phyloP scores from a whole-genome alignment of 2,329 filamentous ascomycete species.

The Cladosporium sp. region DNA sequence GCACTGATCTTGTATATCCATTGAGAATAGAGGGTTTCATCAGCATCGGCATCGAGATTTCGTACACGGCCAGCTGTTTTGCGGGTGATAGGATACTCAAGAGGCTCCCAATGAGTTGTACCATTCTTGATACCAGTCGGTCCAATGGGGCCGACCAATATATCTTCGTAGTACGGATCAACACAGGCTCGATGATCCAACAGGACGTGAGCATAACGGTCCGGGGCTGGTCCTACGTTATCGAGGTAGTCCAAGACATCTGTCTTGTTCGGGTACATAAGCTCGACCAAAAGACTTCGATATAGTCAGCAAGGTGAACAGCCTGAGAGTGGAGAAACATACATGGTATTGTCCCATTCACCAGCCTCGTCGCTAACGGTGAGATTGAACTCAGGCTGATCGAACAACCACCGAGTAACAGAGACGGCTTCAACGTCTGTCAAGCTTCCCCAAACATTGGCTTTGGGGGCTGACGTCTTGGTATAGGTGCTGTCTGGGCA shows the following conservation, averaged over 20 bases:
- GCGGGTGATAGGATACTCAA: conserved; percentile 46
- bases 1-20: conserved; percentile 32
- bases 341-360: conserved; percentile 30
- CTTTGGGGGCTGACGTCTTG: neutral
- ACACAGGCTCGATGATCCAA: conserved; percentile 44
- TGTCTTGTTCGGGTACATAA: conserved; percentile 52
- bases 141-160: conserved; percentile 51
- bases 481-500: conserved; percentile 1
- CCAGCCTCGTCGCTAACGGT: conserved; percentile 26
- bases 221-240: conserved; percentile 37
- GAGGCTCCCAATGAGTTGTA: conserved; percentile 38
- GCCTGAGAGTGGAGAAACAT: neutral
- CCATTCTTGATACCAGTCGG: conserved; percentile 42
- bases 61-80: conserved; percentile 35
- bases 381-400: conserved; percentile 27
- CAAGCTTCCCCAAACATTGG: neutral
- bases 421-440: neutral
- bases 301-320: neutral
- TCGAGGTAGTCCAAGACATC: conserved; percentile 50
- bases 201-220: conserved; percentile 48
- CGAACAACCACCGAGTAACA: neutral
- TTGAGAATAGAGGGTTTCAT: conserved; percentile 27
- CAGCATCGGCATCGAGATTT: conserved; percentile 32
- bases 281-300: conserved; percentile 34
- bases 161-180: conserved; percentile 43